These are phyloP conservation scores for Dipodascopsis uninucleata DNA, from an alignment of 805 yeast species.

Conservation along the genomic window DNA sequence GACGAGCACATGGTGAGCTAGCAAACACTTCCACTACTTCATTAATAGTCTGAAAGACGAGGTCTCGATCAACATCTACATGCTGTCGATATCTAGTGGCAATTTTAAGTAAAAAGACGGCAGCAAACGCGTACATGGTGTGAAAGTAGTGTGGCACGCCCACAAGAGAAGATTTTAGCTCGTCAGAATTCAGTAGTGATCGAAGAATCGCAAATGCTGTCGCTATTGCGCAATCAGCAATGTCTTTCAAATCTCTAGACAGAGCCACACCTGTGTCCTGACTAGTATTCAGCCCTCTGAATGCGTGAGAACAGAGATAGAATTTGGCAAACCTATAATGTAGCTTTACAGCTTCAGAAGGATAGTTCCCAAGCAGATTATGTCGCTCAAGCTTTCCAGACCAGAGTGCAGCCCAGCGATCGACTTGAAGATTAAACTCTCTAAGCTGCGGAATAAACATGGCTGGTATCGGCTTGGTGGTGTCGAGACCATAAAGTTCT, in stretches of 20 bases:
- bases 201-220: constrained; percentile 18
- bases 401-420: constrained; percentile 24
- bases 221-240: constrained; percentile 13
- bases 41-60: constrained; percentile 4
- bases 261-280: constrained; percentile 1
- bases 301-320: constrained; percentile 19
- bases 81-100: constrained; percentile 13
- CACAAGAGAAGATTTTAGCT: constrained; percentile 9
- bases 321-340: constrained; percentile 18
- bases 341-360: constrained; percentile 19
- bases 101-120: constrained; percentile 18
- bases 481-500: constrained; percentile 18
- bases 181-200: constrained; percentile 11
- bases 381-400: constrained; percentile 17
- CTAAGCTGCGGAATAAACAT: constrained; percentile 11
- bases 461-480: constrained; percentile 10
- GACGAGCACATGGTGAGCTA: constrained; percentile 17
- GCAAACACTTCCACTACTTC: constrained; percentile 11
- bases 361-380: constrained; percentile 13
- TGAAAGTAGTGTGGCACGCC: constrained; percentile 23
- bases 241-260: constrained; percentile 11
- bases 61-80: constrained; percentile 11
- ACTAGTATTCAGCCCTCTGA: constrained; percentile 11
- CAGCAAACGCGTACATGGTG: constrained; percentile 21
- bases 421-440: constrained; percentile 15